Evolutionary conservation across 2,329 filamentous ascomycete species (phyloP), one percentile per base, ranked within the genome.

Genomic region (Botrytis paeoniae): DNA sequence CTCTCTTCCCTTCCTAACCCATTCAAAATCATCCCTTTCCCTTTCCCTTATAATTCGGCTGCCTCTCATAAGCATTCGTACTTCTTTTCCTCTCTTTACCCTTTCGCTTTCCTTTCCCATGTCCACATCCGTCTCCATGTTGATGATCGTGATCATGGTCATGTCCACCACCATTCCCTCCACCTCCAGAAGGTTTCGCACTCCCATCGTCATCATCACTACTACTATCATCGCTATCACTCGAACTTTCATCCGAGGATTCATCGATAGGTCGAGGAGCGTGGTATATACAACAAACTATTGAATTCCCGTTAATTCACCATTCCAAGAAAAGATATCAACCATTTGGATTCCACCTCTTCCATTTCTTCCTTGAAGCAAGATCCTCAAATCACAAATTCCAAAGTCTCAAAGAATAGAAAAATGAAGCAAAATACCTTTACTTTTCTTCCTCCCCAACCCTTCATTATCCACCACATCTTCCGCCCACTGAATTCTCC

Each of bases 251-350:
- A 76, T 90, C 89, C 77, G 91, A 94, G 45, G 93, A 96, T 82
- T 98, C 95, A 81, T 92, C 94, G 6, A 94, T 90, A 18, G 87
- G 89, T 77, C 92, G 92, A 10, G 94, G 91, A 74, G 92, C 92
- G 84, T 98, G 95, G 84, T 98, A 99, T 82, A 99, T 99, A 82
- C 96, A 99, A 87, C 96, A 99, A n/a, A 98, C 96, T 97, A 29
- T 66, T 37, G 10, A 1, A 22, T 22, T 39, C 37, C 9, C 16
- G 20, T 60, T 57, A 59, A 41, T 35, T 16, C 45, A 54, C 68
- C n/a, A 57, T 57, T 57, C 51, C n/a, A 57, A 29, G n/a, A 6
- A 16, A 57, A 54, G 4, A 14, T 16, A 7, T 16, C 25, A 54
- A 54, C 12, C 25, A 14, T 54, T 1, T 16, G 14, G 12, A 54